Conservation (phyloP, 495 filamentous ascomycete genomes). For the Penicillium macrosclerotiorum region DNA sequence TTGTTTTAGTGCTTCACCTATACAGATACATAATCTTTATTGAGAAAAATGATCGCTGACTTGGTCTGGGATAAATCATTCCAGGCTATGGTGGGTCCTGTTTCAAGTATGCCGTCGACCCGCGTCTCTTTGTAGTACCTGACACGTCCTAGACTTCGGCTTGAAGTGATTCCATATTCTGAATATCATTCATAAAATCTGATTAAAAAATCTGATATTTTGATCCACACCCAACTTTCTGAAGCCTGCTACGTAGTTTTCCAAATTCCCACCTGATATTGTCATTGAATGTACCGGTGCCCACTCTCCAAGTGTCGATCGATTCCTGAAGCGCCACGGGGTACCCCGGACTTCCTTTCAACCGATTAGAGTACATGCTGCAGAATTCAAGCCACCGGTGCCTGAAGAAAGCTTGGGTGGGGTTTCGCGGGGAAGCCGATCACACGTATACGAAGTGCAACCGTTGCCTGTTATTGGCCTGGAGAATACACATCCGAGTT, state of each 20-base stretch:
- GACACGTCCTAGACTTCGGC: background rate
- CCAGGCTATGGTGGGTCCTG: background rate
- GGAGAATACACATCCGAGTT: background rate
- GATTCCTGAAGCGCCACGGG: conserved; percentile 24
- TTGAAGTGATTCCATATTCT: no score
- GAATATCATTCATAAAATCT: no score
- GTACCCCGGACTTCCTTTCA: background rate
- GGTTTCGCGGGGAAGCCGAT: background rate
- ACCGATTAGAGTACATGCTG: background rate
- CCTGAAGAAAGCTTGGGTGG: conserved; percentile 11
- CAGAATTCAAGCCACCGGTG: conserved; percentile 5
- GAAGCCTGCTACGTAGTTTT: no score
- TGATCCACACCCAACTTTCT: no score
- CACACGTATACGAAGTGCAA: background rate
- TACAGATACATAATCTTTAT: background rate
- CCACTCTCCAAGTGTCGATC: conserved; percentile 14
- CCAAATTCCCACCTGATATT: background rate
- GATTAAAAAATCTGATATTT: no score
- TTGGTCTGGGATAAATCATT: background rate
- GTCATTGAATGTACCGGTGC: background rate
- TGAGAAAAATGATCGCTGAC: background rate
- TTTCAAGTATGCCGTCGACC: conserved; percentile 9
- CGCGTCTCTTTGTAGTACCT: background rate
- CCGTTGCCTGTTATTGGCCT: background rate
- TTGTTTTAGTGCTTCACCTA: background rate